These are phyloP conservation scores for Neonectria magnoliae DNA, from an alignment of 2,329 filamentous ascomycete genomes.

Conservation along the genomic window DNA sequence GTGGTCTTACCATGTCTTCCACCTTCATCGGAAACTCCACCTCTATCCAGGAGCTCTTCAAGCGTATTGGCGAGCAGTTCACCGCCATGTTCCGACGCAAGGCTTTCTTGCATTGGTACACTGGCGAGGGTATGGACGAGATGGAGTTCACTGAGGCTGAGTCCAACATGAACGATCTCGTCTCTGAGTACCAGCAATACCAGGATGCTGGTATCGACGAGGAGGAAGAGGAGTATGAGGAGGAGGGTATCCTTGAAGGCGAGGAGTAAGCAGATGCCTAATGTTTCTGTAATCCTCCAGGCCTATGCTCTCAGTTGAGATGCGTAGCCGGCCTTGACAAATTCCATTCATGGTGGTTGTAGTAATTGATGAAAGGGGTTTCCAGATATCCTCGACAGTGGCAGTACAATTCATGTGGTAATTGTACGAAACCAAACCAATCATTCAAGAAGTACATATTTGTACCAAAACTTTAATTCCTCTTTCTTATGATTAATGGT, in stretches of 20 bases:
- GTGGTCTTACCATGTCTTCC: constrained; percentile 98
- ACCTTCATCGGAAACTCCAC: constrained; percentile 99
- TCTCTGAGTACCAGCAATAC: constrained; percentile 99
- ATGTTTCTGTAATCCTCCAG: constrained; percentile 11
- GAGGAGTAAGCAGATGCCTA: constrained; percentile 58
- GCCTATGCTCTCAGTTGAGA: constrained; percentile 14
- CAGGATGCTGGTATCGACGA: constrained; percentile 98
- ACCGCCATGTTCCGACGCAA: constrained; percentile 99
- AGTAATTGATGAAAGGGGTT: constrained; percentile 49
- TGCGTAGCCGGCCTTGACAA: constrained; percentile 39
- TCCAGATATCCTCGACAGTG: constrained; percentile 53
- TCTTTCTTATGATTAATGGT: neutral
- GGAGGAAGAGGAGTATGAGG: constrained; percentile 92
- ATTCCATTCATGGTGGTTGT: constrained; percentile 46
- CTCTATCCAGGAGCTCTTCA: constrained; percentile 99
- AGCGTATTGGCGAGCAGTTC: constrained; percentile 99
- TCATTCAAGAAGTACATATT: constrained; percentile 44
- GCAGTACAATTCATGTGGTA: constrained; percentile 45
- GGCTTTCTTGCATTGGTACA: constrained; percentile 99
- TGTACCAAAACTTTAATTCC: constrained; percentile 34
- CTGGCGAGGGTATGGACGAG: constrained; percentile 99
- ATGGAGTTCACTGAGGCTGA: constrained; percentile 99
- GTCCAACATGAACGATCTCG: constrained; percentile 99
- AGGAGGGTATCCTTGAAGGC: constrained; percentile 78
- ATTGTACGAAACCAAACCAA: constrained; percentile 45